Conservation (phyloP, 2,329 filamentous ascomycete species). For the Lecanosticta acicola region DNA sequence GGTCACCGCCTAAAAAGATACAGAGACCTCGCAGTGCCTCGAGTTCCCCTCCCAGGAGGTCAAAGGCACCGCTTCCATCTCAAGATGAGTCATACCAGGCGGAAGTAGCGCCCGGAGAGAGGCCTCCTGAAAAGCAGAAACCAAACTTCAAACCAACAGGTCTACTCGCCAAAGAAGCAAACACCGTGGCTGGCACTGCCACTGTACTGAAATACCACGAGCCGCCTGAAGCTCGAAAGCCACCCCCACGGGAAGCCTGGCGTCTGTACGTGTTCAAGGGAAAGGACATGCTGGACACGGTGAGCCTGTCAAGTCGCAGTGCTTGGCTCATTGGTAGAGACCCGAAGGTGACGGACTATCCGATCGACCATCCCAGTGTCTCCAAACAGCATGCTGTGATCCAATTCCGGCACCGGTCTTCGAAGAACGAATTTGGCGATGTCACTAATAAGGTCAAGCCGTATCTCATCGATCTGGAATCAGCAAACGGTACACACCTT, state of each 20-base stretch:
- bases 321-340: constrained; percentile 92
- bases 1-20: constrained; percentile 30
- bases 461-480: constrained; percentile 90
- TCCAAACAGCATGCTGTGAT: constrained; percentile 95
- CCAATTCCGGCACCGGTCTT: constrained; percentile 82
- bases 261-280: constrained; percentile 88
- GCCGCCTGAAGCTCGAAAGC: constrained; percentile 85
- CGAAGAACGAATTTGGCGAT: constrained; percentile 81
- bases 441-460: constrained; percentile 65
- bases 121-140: constrained; percentile 63
- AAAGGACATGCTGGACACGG: constrained; percentile 70
- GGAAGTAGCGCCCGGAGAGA: constrained; percentile 28
- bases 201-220: constrained; percentile 94
- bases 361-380: constrained; percentile 82
- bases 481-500: constrained; percentile 78
- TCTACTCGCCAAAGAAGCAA: constrained; percentile 79
- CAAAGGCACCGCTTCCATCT: constrained; percentile 41
- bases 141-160: constrained; percentile 81
- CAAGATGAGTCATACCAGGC: constrained; percentile 43
- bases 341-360: constrained; percentile 70
- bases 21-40: constrained; percentile 22
- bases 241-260: constrained; percentile 72
- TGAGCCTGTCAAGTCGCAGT: constrained; percentile 68
- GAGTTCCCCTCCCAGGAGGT: constrained; percentile 38
- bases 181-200: constrained; percentile 68